phyloP scores from a whole-genome alignment of 805 yeast genomes.

The Sugiyamaella lignohabitans region DNA sequence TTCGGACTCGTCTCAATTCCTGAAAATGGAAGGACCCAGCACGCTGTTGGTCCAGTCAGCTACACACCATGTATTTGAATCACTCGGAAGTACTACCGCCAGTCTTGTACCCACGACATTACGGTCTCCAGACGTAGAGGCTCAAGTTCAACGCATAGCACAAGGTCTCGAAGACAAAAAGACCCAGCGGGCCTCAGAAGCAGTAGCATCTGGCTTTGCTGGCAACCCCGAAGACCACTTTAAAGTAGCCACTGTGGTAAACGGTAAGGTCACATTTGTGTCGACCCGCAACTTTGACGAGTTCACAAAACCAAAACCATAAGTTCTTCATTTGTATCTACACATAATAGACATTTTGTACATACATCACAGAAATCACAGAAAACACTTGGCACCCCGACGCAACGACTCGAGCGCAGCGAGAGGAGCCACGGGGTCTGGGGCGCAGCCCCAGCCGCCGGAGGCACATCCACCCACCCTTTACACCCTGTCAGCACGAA shows the following conservation, averaged over 20 bases:
- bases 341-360: too few species aligned
- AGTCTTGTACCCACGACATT: slow-evolving; percentile 1
- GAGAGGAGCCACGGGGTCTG: too few species aligned
- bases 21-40: slow-evolving; percentile 16
- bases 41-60: slow-evolving; percentile 15
- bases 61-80: neutral
- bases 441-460: too few species aligned
- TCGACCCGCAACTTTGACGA: slow-evolving; percentile 23
- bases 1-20: slow-evolving; percentile 12
- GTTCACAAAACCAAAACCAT: too few species aligned
- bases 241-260: slow-evolving; percentile 27
- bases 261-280: slow-evolving; percentile 26
- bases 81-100: neutral
- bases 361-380: too few species aligned
- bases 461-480: too few species aligned
- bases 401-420: too few species aligned
- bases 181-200: neutral
- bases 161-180: neutral
- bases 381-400: too few species aligned
- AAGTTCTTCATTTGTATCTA: too few species aligned
- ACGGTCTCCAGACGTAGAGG: neutral
- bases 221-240: slow-evolving; percentile 24
- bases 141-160: neutral
- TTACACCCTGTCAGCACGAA: slow-evolving; percentile 21
- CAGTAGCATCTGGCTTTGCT: slow-evolving; percentile 11